phyloP scores from a whole-genome alignment of 805 yeast species.

The Nakazawaea ambrosiae region DNA sequence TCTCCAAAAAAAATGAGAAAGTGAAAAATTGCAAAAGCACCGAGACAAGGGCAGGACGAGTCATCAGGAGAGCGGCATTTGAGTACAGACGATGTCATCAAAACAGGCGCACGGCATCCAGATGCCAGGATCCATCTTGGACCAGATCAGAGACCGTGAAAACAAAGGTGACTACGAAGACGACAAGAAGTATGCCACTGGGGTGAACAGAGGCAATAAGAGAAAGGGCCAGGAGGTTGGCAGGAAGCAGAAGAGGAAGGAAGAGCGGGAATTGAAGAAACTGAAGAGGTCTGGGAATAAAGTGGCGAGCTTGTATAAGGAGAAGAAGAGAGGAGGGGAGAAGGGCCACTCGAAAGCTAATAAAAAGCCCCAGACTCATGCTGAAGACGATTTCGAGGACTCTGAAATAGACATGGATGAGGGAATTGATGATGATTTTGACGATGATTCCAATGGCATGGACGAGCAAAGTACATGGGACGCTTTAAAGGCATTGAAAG shows the following conservation, averaged over 20 bases:
- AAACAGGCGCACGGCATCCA: constrained; percentile 17
- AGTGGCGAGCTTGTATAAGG: background rate
- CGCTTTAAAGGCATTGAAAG: constrained; percentile 18
- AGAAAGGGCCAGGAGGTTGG: constrained; percentile 16
- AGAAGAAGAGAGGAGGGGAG: constrained; percentile 4
- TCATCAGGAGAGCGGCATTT: too few species aligned
- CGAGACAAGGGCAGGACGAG: background rate
- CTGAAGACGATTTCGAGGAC: background rate
- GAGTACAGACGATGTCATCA: background rate
- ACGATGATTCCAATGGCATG: background rate
- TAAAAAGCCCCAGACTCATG: background rate
- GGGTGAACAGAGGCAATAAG: constrained; percentile 20
- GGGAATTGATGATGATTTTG: background rate
- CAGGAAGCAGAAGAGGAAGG: constrained; percentile 32
- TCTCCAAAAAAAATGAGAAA: background rate
- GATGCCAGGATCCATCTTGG: constrained; percentile 36
- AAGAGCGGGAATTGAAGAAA: constrained; percentile 28
- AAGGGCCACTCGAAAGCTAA: background rate
- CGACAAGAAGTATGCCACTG: constrained; percentile 21
- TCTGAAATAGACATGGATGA: constrained; percentile 2
- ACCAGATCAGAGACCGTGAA: constrained; percentile 29
- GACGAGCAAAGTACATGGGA: constrained; percentile 27
- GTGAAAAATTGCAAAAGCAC: background rate
- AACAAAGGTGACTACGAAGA: constrained; percentile 27
- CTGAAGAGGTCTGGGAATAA: constrained; percentile 15